Evolutionary conservation across 2,329 filamentous ascomycete species (phyloP).

Genomic region (Fonsecaea multimorphosa): DNA sequence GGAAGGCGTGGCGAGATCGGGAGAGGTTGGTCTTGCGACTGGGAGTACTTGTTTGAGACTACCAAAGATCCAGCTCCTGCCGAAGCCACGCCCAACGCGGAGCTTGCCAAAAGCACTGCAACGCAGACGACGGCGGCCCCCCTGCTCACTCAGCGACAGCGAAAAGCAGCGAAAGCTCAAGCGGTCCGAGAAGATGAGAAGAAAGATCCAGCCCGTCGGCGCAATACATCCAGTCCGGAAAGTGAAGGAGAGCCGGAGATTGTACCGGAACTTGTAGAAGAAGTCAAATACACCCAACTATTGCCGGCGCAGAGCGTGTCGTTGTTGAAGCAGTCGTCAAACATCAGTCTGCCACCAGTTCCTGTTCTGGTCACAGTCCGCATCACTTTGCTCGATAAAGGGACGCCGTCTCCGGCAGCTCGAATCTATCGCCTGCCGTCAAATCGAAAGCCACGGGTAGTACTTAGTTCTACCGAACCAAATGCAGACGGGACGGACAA

Average conservation of each 20-base stretch:
- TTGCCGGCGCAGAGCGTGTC: slow-evolving; percentile 46
- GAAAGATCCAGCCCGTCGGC: slow-evolving; percentile 19
- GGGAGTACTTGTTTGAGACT: slow-evolving; percentile 67
- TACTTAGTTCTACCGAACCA: background rate
- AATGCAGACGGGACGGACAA: background rate
- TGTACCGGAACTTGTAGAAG: slow-evolving; percentile 35
- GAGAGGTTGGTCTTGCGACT: slow-evolving; percentile 81
- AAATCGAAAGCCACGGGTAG: slow-evolving; percentile 12
- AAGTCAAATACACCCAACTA: slow-evolving; percentile 49
- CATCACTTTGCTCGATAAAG: slow-evolving; percentile 71
- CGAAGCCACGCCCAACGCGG: background rate
- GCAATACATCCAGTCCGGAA: slow-evolving; percentile 34
- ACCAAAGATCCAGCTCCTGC: background rate
- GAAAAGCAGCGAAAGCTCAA: slow-evolving; percentile 35
- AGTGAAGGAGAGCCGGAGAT: slow-evolving; percentile 24
- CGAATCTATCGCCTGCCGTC: slow-evolving; percentile 83
- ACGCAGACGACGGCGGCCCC: background rate
- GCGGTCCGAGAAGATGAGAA: slow-evolving; percentile 18
- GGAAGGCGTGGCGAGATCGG: slow-evolving; percentile 83
- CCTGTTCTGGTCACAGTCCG: slow-evolving; percentile 64
- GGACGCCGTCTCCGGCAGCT: slow-evolving; percentile 73
- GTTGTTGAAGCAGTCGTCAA: slow-evolving; percentile 43
- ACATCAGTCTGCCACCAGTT: slow-evolving; percentile 36
- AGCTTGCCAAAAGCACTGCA: background rate
- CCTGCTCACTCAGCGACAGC: slow-evolving; percentile 34